These are phyloP conservation scores for Gastrolobium bilobum DNA, from an alignment of 306 rosid species.

Conservation along the genomic window DNA sequence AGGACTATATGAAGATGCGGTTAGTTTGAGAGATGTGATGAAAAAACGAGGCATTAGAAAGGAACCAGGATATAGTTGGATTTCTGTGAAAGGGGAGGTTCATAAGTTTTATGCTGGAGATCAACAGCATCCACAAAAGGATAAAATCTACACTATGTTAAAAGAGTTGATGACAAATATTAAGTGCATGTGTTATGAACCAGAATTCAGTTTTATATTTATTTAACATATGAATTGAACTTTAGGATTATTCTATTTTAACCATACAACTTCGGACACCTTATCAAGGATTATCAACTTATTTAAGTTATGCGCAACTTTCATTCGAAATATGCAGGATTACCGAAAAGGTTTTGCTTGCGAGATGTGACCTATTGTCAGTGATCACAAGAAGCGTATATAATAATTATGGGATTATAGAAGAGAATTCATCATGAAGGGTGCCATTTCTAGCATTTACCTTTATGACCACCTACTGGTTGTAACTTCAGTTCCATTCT, in stretches of 20 bases:
- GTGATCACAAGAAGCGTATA: neutral
- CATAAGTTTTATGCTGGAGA: constrained; percentile 79
- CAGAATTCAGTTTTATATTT: constrained; percentile 42
- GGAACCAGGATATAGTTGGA: constrained; percentile 81
- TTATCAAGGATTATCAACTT: neutral
- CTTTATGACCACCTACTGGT: too few species aligned
- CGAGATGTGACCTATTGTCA: constrained; percentile 5
- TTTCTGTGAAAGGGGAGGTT: constrained; percentile 65
- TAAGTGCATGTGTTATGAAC: constrained; percentile 40
- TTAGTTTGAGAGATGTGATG: constrained; percentile 66
- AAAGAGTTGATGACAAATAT: constrained; percentile 57
- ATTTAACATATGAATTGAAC: neutral
- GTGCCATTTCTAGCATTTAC: neutral
- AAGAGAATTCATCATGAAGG: neutral
- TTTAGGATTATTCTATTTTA: neutral
- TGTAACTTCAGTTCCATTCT: neutral
- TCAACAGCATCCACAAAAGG: constrained; percentile 66
- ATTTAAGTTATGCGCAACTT: neutral
- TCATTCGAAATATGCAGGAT: too few species aligned
- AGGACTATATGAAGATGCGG: constrained; percentile 63
- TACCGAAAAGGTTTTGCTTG: neutral
- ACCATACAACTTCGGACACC: neutral
- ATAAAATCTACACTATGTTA: constrained; percentile 62
- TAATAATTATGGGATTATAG: too few species aligned
- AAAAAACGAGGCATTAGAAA: constrained; percentile 71